Evolutionary conservation across 495 filamentous ascomycete species (phyloP).

Genomic region (Pseudotulostoma volvatum): DNA sequence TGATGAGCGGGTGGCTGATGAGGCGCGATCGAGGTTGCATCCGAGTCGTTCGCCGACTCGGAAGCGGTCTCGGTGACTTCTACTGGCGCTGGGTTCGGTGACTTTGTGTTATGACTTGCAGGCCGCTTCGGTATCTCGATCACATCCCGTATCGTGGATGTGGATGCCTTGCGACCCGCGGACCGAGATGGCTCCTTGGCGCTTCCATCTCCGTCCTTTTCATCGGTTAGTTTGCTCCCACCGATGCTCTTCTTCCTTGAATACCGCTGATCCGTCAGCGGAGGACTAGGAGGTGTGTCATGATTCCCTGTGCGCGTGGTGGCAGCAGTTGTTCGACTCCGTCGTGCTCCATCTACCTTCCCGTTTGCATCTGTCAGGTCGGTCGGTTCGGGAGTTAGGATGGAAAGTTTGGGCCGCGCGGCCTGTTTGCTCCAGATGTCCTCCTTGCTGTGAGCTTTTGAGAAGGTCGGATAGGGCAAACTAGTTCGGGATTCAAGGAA

Average conservation of each 20-base stretch:
- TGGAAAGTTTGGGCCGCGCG: conserved; percentile 30
- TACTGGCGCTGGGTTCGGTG: conserved; percentile 20
- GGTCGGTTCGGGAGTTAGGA: conserved; percentile 64
- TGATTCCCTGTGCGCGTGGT: conserved; percentile 9
- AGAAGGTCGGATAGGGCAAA: conserved; percentile 71
- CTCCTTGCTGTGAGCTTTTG: conserved; percentile 81
- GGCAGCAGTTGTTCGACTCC: conserved; percentile 8
- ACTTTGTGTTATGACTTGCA: conserved; percentile 17
- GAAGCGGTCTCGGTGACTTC: conserved; percentile 16
- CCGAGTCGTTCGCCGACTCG: conserved; percentile 39
- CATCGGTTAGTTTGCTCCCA: conserved; percentile 25
- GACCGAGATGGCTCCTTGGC: conserved; percentile 17
- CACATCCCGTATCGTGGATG: conserved; percentile 18
- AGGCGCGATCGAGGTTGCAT: conserved; percentile 50
- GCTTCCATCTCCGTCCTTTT: conserved; percentile 19
- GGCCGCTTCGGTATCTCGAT: conserved; percentile 19
- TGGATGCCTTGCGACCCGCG: conserved; percentile 20
- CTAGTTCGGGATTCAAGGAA: conserved; percentile 40
- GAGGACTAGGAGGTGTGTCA: conserved; percentile 43
- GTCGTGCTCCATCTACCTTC: conserved; percentile 1
- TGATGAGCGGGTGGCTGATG: conserved; percentile 23
- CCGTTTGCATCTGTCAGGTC: conserved; percentile 42
- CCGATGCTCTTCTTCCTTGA: conserved; percentile 30
- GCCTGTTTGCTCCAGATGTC: conserved; percentile 47
- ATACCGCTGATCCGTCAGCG: conserved; percentile 38